Evolutionary conservation across 768 basidiomycete species (phyloP).

Genomic region (Suillus brevipes): DNA sequence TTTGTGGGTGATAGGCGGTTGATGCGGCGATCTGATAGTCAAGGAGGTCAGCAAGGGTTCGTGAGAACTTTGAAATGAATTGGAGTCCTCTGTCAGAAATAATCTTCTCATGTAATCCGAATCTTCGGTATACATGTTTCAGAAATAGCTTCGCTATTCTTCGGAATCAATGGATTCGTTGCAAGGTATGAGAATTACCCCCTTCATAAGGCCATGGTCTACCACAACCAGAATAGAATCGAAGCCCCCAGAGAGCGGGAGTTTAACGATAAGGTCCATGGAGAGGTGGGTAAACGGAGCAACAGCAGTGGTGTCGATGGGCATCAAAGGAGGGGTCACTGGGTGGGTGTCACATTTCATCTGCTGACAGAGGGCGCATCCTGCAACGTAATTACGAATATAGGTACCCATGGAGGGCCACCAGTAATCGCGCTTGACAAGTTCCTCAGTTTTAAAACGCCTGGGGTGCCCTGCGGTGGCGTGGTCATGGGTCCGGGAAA

Average conservation of each 20-base stretch:
- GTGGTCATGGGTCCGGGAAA: too few species aligned
- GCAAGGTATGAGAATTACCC: conserved; percentile 1
- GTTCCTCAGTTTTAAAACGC: too few species aligned
- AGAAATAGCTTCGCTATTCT: neutral
- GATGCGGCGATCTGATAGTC: too few species aligned
- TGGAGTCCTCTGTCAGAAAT: too few species aligned
- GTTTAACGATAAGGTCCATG: neutral
- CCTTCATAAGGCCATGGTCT: neutral
- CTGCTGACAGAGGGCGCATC: neutral
- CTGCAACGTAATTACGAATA: neutral
- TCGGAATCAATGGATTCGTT: neutral
- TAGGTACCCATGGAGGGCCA: conserved; percentile 1
- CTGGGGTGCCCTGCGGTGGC: too few species aligned
- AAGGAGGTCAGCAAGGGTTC: too few species aligned
- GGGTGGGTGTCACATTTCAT: neutral
- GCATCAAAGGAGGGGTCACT: neutral
- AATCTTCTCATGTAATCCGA: too few species aligned
- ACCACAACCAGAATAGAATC: neutral
- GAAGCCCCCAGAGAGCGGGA: neutral
- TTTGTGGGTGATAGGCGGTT: too few species aligned
- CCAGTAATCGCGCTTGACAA: neutral
- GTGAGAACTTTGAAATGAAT: too few species aligned
- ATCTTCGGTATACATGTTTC: too few species aligned
- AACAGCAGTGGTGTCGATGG: neutral
- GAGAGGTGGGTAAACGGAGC: neutral